A percentile compares a stretch with the other conserved stretches of the same genome.
Evolutionary conservation across 2,329 filamentous ascomycete species (phyloP).

Genomic region (Leptographium radiaticola): DNA sequence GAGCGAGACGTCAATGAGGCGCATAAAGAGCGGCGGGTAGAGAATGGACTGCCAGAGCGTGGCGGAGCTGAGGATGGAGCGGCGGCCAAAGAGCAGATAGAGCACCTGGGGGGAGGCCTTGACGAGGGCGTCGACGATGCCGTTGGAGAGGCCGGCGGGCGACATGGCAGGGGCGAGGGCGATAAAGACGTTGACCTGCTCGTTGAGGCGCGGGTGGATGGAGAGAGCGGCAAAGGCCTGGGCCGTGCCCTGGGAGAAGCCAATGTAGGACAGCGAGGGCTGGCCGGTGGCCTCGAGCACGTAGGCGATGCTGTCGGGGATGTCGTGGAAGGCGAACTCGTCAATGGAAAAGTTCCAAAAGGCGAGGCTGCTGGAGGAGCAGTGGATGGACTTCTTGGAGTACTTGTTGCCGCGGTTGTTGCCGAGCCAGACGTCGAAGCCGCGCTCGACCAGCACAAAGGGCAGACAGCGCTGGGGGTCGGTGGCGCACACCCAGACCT

Average conservation of each 20-base stretch:
- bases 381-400: conserved; percentile 79
- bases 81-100: conserved; percentile 83
- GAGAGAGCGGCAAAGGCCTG: conserved; percentile 91
- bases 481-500: conserved; percentile 92
- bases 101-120: conserved; percentile 88
- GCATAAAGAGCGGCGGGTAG: conserved; percentile 87
- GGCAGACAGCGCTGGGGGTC: conserved; percentile 76
- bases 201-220: conserved; percentile 83
- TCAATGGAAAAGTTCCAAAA: conserved; percentile 99
- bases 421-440: conserved; percentile 95
- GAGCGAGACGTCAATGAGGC: conserved; percentile 71
- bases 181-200: conserved; percentile 91
- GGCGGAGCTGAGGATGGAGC: conserved; percentile 80
- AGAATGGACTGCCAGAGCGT: conserved; percentile 97
- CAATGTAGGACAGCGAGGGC: conserved; percentile 82
- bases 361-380: conserved; percentile 56
- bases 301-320: conserved; percentile 87
- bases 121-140: conserved; percentile 81
- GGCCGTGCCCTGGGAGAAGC: conserved; percentile 92
- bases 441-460: conserved; percentile 76
- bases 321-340: conserved; percentile 95
- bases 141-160: conserved; percentile 77
- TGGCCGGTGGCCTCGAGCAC: conserved; percentile 75
- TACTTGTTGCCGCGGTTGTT: conserved; percentile 99
- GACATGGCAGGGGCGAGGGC: conserved; percentile 94